These are phyloP conservation scores for Hypoxylon crocopeplum DNA, from an alignment of 495 filamentous ascomycete genomes.

Conservation along the genomic window DNA sequence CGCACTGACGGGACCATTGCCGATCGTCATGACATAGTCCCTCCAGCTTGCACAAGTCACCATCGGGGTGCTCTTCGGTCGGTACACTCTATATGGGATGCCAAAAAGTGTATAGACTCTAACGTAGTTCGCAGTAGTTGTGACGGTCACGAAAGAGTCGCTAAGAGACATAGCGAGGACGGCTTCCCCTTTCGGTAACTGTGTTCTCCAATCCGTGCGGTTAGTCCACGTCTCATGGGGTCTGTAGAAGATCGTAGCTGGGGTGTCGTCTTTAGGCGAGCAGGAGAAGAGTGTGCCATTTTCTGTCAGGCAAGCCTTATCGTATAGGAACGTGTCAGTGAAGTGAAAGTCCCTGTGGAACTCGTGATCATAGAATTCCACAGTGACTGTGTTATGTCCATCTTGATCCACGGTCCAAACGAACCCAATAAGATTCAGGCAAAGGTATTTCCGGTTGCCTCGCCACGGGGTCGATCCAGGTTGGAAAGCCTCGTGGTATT, in stretches of 20 bases:
- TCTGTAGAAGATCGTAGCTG: conserved; percentile 91
- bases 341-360: conserved; percentile 95
- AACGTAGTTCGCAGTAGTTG: conserved; percentile 84
- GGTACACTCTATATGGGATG: conserved; percentile 83
- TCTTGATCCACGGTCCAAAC: conserved; percentile 98
- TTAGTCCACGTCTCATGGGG: conserved; percentile 97
- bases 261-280: conserved; percentile 68
- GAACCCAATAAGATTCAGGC: conserved; percentile 88
- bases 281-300: conserved; percentile 88
- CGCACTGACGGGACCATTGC: conserved; percentile 83
- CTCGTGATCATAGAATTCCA: conserved; percentile 96
- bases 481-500: conserved; percentile 84
- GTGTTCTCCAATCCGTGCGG: conserved; percentile 86
- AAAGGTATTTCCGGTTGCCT: conserved; percentile 91
- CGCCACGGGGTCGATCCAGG: conserved; percentile 95
- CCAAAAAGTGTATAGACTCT: conserved; percentile 93
- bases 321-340: conserved; percentile 92
- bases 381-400: conserved; percentile 91
- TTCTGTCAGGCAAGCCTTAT: conserved; percentile 90
- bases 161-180: conserved; percentile 88
- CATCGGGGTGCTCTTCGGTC: conserved; percentile 86
- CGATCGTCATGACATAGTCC: conserved; percentile 92
- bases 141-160: conserved; percentile 87
- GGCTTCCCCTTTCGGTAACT: conserved; percentile 80
- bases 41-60: conserved; percentile 92